Conservation (phyloP, 352 stramenopile genomes). For the Plasmopara muralis region DNA sequence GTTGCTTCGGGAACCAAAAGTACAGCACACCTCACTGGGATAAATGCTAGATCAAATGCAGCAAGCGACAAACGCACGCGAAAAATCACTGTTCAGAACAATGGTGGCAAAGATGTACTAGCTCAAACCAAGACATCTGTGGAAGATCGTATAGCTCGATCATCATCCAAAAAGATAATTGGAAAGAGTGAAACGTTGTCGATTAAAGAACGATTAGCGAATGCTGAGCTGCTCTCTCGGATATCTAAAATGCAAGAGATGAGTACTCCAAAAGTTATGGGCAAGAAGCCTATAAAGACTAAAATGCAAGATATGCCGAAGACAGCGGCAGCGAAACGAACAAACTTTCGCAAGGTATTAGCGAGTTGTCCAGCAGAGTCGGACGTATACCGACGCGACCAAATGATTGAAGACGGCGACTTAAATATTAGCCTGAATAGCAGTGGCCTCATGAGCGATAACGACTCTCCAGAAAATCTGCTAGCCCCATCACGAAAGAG, state of each 20-base stretch:
- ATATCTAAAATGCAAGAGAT: conserved; percentile 57
- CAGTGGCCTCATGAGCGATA: conserved; percentile 21
- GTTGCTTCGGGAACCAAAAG: conserved; percentile 10
- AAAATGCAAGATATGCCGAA: conserved; percentile 28
- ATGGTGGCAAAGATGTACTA: conserved; percentile 1
- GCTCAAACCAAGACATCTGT: conserved; percentile 2
- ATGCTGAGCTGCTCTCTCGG: conserved; percentile 41
- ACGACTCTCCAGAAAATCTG: conserved; percentile 29
- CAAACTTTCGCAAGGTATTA: conserved; percentile 44
- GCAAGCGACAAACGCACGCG: neutral
- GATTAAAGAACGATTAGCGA: conserved; percentile 38
- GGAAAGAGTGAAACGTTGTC: conserved; percentile 27
- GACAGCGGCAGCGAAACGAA: conserved; percentile 32
- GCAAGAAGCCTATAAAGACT: conserved; percentile 41
- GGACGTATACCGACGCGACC: conserved; percentile 6
- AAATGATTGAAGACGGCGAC: conserved; percentile 24
- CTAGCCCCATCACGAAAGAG: conserved; percentile 25
- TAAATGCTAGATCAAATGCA: conserved; percentile 5
- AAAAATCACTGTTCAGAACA: conserved; percentile 8
- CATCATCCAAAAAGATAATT: conserved; percentile 10
- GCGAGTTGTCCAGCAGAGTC: conserved; percentile 10
- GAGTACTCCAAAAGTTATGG: conserved; percentile 52
- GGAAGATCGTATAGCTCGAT: neutral
- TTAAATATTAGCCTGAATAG: conserved; percentile 34
- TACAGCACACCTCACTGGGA: neutral